Evolutionary conservation across 2,329 filamentous ascomycete genomes (phyloP), one percentile per base, ranked within the genome.

Genomic region (Scolecobasidium constrictum): DNA sequence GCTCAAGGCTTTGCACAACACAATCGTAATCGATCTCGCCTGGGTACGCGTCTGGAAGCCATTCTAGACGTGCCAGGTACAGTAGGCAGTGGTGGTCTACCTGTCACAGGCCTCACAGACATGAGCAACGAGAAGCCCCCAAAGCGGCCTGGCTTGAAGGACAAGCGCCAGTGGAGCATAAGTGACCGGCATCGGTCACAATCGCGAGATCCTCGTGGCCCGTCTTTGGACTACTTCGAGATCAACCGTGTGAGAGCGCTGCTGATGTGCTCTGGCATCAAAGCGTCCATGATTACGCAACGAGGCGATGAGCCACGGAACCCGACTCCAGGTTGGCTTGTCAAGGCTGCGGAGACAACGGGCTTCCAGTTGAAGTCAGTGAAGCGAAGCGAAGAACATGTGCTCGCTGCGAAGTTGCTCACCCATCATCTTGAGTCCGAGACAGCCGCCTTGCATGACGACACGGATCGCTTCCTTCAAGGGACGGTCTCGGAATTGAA

Each of bases 211-310:
- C 38, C 26, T 26, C 22, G 23, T 13, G 22, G 20, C 19, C 15
- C 22, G 15, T 17, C 43, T 5, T 15, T 35, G 23, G 34, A 20
- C 23, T 20, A n/a, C 22, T 52, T 75, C n/a, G 90, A 95, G 52
- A 73, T 94, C 42, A 83, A 83, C 13, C 79, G 86, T n/a, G 72
- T 88, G 2, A 75, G 78, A 45, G 76, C 86, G 1, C 69, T 93
- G 6, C 75, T 94, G 33, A 68, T 94, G 17, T 83, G 81, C 48
- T 86, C 86, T 0, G 88, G 87, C n/a, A 80, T 95, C 55, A 94
- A 93, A 63, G 88, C 90, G 7, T 41, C 44, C 3, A 28, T 92
- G 55, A 84, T 95, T 43, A 71, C 72, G 20, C 73, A 78, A 3
- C 75, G 81, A 37, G 78, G 82, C 3, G 63, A 79, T 35, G 67